phyloP scores from a whole-genome alignment of 371 early-diverging fungal species.

The Haplosporangium sp. region DNA sequence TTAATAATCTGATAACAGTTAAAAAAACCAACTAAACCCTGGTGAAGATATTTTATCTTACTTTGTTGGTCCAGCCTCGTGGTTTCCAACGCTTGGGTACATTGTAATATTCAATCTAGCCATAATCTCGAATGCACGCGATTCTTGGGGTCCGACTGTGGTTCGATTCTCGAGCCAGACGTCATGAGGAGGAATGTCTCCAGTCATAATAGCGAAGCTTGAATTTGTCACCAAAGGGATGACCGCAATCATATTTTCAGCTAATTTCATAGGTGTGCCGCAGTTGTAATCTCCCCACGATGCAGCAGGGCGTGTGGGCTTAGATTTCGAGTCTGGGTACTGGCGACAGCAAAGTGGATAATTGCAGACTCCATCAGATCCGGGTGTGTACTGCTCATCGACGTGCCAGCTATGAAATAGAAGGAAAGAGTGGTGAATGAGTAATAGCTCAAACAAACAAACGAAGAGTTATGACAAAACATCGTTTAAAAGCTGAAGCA shows the following conservation, averaged over 20 bases:
- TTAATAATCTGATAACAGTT: too few species aligned
- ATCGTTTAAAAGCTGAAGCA: constrained; percentile 57
- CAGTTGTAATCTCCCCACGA: constrained; percentile 65
- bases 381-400: constrained; percentile 65
- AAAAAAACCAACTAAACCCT: too few species aligned
- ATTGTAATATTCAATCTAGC: constrained; percentile 43
- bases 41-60: too few species aligned
- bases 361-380: constrained; percentile 65
- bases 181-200: constrained; percentile 75
- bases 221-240: constrained; percentile 57
- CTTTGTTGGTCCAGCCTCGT: constrained; percentile 51
- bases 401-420: constrained; percentile 61
- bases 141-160: constrained; percentile 40
- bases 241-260: constrained; percentile 62
- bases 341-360: constrained; percentile 71
- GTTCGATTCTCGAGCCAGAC: constrained; percentile 61
- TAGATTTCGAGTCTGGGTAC: constrained; percentile 37
- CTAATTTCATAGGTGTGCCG: constrained; percentile 62
- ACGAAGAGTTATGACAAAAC: too few species aligned
- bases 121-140: constrained; percentile 32
- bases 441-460: neutral
- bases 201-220: constrained; percentile 67
- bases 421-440: neutral
- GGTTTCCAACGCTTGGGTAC: constrained; percentile 72
- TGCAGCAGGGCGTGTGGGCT: constrained; percentile 46